phyloP scores from a whole-genome alignment of 2,329 filamentous ascomycete species.

The Talaromyces sp. region DNA sequence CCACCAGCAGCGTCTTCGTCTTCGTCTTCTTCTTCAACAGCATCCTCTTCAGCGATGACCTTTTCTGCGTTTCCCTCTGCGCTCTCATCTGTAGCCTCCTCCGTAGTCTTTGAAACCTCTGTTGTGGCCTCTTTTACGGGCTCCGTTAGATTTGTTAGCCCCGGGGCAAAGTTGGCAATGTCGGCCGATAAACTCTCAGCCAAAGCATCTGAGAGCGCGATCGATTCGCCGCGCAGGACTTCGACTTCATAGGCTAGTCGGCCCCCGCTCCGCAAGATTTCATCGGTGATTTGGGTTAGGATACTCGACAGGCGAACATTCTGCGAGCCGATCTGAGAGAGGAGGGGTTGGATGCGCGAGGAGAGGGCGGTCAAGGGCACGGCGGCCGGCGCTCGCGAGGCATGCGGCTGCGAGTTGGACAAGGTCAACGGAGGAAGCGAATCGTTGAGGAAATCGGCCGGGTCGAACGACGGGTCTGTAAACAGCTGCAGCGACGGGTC shows the following conservation, averaged over 20 bases:
- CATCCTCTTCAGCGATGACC: background rate
- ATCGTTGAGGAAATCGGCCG: constrained; percentile 79
- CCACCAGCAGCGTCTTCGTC: too few species aligned
- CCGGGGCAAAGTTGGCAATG: constrained; percentile 66
- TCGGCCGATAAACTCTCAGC: constrained; percentile 68
- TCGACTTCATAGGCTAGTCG: constrained; percentile 93
- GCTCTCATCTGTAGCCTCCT: background rate
- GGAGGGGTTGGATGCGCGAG: constrained; percentile 73
- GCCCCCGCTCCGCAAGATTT: constrained; percentile 84
- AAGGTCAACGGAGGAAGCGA: constrained; percentile 64
- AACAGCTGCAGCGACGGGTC: constrained; percentile 74
- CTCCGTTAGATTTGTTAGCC: constrained; percentile 9
- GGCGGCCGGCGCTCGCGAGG: constrained; percentile 38
- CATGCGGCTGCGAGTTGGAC: constrained; percentile 37
- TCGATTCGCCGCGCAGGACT: constrained; percentile 79
- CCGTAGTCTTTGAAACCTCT: background rate
- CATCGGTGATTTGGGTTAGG: constrained; percentile 86
- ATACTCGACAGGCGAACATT: constrained; percentile 76
- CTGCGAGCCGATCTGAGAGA: constrained; percentile 84
- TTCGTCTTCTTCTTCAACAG: background rate
- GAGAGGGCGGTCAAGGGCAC: constrained; percentile 72
- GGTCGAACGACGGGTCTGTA: constrained; percentile 70
- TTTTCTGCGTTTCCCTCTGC: constrained; percentile 8
- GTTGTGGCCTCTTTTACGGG: background rate
- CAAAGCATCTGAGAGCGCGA: constrained; percentile 74